Conservation (phyloP, 257 asterid species). For the Ajuga chamaepitys region DNA sequence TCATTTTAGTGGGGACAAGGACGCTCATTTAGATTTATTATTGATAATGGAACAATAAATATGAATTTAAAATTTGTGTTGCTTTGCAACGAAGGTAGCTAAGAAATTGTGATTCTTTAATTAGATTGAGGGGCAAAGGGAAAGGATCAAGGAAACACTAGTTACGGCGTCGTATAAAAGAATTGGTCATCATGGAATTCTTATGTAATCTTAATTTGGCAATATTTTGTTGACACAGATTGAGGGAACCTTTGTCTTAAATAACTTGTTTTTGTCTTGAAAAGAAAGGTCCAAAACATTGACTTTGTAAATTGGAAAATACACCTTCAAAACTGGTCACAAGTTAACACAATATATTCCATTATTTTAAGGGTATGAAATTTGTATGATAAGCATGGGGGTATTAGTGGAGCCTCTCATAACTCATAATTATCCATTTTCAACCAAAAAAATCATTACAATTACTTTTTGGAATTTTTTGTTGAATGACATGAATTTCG, state of each 20-base stretch:
- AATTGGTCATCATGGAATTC: not conserved
- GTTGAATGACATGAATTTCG: too few species aligned
- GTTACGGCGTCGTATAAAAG: conserved; percentile 19
- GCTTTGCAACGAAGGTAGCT: conserved; percentile 22
- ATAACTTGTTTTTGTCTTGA: not conserved
- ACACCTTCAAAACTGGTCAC: too few species aligned
- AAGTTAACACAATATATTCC: too few species aligned
- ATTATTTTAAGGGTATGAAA: too few species aligned
- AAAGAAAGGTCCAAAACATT: too few species aligned
- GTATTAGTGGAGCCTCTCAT: too few species aligned
- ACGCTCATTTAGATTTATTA: not conserved
- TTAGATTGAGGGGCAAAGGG: not conserved
- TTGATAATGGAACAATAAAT: too few species aligned
- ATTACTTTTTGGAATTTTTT: too few species aligned
- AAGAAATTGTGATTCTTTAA: not conserved
- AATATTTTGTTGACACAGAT: not conserved
- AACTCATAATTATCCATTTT: too few species aligned
- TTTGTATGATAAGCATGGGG: too few species aligned
- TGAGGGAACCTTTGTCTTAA: not conserved
- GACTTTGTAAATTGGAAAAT: too few species aligned
- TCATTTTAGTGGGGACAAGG: not conserved
- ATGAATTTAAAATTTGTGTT: not conserved
- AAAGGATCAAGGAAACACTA: conserved; percentile 11
- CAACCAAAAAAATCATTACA: too few species aligned
- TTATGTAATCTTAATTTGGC: not conserved